Evolutionary conservation across 2,329 filamentous ascomycete genomes (phyloP), one percentile per base, ranked within the genome.

Genomic region (Fusarium avenaceum): DNA sequence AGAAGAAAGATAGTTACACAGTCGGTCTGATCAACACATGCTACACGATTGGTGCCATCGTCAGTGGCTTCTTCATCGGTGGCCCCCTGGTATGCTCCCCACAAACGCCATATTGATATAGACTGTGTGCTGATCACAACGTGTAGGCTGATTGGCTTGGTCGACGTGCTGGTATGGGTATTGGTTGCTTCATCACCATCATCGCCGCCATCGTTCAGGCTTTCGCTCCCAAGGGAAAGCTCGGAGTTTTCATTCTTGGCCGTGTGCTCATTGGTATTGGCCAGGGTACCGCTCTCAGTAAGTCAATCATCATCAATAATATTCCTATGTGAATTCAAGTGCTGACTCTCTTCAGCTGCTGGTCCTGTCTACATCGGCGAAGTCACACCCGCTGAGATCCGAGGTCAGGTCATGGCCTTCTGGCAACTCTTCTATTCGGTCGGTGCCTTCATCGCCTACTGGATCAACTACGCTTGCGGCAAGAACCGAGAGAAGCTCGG

Each of bases 351-450:
- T 17, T 28, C 22, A 88, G 87, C 89, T 32, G 84, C 90, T 52
- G 89, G 89, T 3, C 88, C 89, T 11, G 89, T 91, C 52, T 92
- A 92, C 77, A 92, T 92, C 63, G 88, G 89, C 63, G 90, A 92
- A 75, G 80, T 92, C 46, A 84, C 88, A 0, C 89, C 89, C 0
- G 76, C 87, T 7, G 83, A 88, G 64, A 90, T 92, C 65, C 84
- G 88, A 67, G 88, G 88, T 51, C 87, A 83, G 69, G 87, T 90
- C 75, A 90, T 90, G 88, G 85, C 86, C 22, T 87, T 89, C 74
- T 90, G 88, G 88, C 88, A 90, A 74, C 83, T 88, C 75, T 89
- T 88, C 78, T 90, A 89, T 77, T 86, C 81, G 1, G 87, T 89
- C 47, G 88, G 87, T 22, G 85, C 83, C 15, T 90, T 89, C 61